Conservation (phyloP, 257 asterid genomes). For the Eustoma russellianum region DNA sequence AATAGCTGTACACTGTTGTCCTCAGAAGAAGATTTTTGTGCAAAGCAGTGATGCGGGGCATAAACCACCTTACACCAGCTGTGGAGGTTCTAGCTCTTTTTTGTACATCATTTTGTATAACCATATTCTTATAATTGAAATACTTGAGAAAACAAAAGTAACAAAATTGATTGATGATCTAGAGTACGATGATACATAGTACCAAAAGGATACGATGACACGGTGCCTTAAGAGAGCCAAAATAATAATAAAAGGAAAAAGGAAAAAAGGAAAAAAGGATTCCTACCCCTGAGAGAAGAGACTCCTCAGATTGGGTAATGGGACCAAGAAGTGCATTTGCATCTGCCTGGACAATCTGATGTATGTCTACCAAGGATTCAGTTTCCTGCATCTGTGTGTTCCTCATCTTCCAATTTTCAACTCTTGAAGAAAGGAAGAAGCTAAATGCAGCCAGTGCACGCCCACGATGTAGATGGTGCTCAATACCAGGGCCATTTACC, state of each 20-base stretch:
- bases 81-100: too few relatives aligned
- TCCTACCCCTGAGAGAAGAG: slow-evolving; percentile 83
- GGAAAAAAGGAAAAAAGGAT: slow-evolving; percentile 13
- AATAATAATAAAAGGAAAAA: not conserved
- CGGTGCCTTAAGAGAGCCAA: not conserved
- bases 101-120: too few relatives aligned
- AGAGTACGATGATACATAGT: not conserved
- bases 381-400: slow-evolving; percentile 39
- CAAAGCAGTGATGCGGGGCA: too few relatives aligned
- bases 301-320: slow-evolving; percentile 61
- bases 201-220: not conserved
- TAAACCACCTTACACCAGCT: too few relatives aligned
- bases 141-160: too few relatives aligned
- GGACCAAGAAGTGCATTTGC: slow-evolving; percentile 70
- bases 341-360: slow-evolving; percentile 68
- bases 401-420: slow-evolving; percentile 52
- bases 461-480: slow-evolving; percentile 96
- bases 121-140: too few relatives aligned
- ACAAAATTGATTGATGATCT: too few relatives aligned
- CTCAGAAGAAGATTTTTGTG: too few relatives aligned
- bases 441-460: slow-evolving; percentile 87
- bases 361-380: slow-evolving; percentile 39
- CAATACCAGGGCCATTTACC: slow-evolving; percentile 86
- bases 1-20: too few relatives aligned
- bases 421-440: slow-evolving; percentile 67